phyloP scores from a whole-genome alignment of 169 alveolate genomes.

The Theileria orientalis region DNA sequence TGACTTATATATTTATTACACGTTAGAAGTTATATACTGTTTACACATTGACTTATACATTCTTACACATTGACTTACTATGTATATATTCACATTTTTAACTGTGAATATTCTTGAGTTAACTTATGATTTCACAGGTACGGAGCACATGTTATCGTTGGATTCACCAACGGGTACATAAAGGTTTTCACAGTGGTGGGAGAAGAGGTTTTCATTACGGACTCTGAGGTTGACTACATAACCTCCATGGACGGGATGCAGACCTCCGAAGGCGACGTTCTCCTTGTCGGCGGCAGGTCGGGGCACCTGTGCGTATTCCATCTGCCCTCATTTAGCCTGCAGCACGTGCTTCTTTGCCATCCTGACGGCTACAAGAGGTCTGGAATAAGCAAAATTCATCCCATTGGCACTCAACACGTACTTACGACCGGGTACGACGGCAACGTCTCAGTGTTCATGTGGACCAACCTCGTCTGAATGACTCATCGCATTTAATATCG shows the following conservation, averaged over 20 bases:
- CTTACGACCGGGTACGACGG: constrained; percentile 63
- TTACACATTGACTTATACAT: neutral
- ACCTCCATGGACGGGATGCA: constrained; percentile 67
- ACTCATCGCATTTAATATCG: no score
- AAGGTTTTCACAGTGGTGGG: constrained; percentile 26
- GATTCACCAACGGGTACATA: constrained; percentile 40
- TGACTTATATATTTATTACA: neutral
- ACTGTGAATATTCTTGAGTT: no score
- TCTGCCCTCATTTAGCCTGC: constrained; percentile 57
- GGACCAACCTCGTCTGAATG: constrained; percentile 20
- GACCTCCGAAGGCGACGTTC: constrained; percentile 49
- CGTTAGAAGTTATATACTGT: neutral
- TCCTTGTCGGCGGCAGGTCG: constrained; percentile 43
- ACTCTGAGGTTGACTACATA: constrained; percentile 18
- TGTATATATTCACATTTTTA: no score
- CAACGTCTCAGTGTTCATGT: constrained; percentile 36
- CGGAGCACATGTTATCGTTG: constrained; percentile 59
- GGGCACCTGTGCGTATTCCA: constrained; percentile 41
- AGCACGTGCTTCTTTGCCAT: constrained; percentile 30
- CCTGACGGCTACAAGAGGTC: constrained; percentile 32
- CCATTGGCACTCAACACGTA: constrained; percentile 56
- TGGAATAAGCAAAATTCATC: constrained; percentile 45
- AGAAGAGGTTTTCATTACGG: constrained; percentile 32
- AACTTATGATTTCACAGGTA: no score
- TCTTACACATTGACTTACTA: no score